Base-by-base conservation (phyloP, 2,329 filamentous ascomycete species). In the Hymenoscyphus occultus region DNA sequence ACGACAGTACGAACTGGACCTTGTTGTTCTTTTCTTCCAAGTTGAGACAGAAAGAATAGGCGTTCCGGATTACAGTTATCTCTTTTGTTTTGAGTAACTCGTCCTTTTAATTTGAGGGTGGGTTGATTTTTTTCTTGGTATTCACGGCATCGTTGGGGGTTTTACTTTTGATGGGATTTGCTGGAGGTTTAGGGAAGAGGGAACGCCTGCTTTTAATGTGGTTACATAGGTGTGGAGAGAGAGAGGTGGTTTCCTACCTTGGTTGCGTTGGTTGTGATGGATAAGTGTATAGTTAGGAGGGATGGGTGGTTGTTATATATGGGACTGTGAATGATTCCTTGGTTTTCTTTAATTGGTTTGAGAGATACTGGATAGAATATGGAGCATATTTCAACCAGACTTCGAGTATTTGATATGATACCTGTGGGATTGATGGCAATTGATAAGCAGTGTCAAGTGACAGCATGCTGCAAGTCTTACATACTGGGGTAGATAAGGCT, bases 231-330 rank as follows among this genome's bases (percentile, higher is more conserved):
- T 54, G 48, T 54, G 48, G 48, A 54, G 48, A 51, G 48, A 51
- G 48, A 19, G 48, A 22, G 19, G 22, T 54, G 22, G 35, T 35
- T 35, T 35, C 35, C 35, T 35, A 35, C 35, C 19, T 13, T 54
- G 19, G 19, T 54, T 14, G 48, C n/a, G 19, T 13, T 54, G 48
- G 48, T 2, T 54, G 48, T 54, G 48, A 59, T 28, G 56, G 56
- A 39, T n/a, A 61, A 35, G 59, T 61, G 59, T 61, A 61, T 39
- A 61, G 40, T 61, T 54, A 61, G 6, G 42, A 16, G 56, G 31
- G 31, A 16, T 22, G 31, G 10, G 16, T 10, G 9, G 22, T 54
- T 61, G 59, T 61, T 61, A 54, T 61, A 61, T 61, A 61, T 51
- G 7, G 59, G 45, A 42, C 22, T 54, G 22, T 39, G 39, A 16